Evolutionary conservation across 148 eudicot species (phyloP).

Genomic region (Camellia japonica): DNA sequence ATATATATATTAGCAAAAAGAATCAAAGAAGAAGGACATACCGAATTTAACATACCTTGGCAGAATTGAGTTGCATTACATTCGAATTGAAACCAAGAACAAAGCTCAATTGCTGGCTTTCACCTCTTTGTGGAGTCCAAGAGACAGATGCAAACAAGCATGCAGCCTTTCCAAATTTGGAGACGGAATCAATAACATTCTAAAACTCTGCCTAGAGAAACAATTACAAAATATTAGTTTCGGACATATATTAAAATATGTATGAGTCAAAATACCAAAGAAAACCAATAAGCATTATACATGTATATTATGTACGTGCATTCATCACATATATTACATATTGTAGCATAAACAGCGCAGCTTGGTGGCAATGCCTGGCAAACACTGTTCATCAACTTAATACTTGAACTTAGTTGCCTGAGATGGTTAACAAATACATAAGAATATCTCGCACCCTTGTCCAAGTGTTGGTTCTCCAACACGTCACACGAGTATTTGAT

Average conservation of each 20-base stretch:
- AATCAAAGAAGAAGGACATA: neutral
- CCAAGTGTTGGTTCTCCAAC: no score
- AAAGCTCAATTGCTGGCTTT: constrained; percentile 76
- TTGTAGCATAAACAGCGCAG: neutral
- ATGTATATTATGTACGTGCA: neutral
- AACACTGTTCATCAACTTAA: neutral
- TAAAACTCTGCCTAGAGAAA: constrained; percentile 79
- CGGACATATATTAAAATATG: neutral
- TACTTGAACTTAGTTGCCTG: neutral
- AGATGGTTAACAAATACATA: neutral
- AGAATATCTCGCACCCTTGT: neutral
- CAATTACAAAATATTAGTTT: neutral
- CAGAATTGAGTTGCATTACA: constrained; percentile 59
- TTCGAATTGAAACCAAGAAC: constrained; percentile 80
- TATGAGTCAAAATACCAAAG: neutral
- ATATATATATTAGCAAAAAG: neutral
- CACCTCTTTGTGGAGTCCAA: constrained; percentile 78
- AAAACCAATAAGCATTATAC: neutral
- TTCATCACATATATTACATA: neutral
- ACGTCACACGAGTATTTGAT: no score
- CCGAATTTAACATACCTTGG: constrained; percentile 49
- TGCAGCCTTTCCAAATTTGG: constrained; percentile 69
- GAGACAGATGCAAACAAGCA: constrained; percentile 78
- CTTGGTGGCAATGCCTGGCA: neutral
- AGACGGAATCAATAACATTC: constrained; percentile 73